phyloP scores from a whole-genome alignment of 495 filamentous ascomycete genomes.

The Penicillium subrubescens region DNA sequence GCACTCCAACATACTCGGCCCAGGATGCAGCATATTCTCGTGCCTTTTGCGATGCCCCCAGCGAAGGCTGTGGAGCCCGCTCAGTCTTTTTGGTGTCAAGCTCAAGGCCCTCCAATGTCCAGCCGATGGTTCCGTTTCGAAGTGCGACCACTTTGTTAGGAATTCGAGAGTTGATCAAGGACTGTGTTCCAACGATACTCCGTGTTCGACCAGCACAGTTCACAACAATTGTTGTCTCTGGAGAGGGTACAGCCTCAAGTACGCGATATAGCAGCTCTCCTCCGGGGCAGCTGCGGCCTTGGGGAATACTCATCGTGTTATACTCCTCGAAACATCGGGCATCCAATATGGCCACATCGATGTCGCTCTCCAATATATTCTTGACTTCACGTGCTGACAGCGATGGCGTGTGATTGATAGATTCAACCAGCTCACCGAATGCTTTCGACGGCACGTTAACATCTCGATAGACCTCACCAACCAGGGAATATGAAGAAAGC shows the following conservation, averaged over 20 bases:
- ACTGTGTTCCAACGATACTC: slow-evolving; percentile 30
- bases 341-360: slow-evolving; percentile 25
- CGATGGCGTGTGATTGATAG: slow-evolving; percentile 31
- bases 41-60: slow-evolving; percentile 15
- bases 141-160: slow-evolving; percentile 30
- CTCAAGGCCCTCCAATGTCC: slow-evolving; percentile 29
- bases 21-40: slow-evolving; percentile 20
- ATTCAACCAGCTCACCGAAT: slow-evolving; percentile 33
- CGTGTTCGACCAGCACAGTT: slow-evolving; percentile 34
- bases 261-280: slow-evolving; percentile 31
- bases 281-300: slow-evolving; percentile 30
- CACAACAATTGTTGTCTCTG: slow-evolving; percentile 27
- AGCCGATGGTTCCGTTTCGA: slow-evolving; percentile 33
- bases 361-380: slow-evolving; percentile 16
- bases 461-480: slow-evolving; percentile 33
- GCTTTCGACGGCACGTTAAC: slow-evolving; percentile 34
- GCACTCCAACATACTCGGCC: slow-evolving; percentile 20
- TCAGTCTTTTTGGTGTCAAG: slow-evolving; percentile 18
- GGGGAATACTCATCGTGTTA: slow-evolving; percentile 32
- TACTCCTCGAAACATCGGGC: slow-evolving; percentile 29
- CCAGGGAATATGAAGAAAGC: slow-evolving; percentile 19
- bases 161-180: slow-evolving; percentile 24
- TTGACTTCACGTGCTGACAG: slow-evolving; percentile 26
- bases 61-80: slow-evolving; percentile 19
- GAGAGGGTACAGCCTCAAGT: slow-evolving; percentile 26